Base-by-base conservation (phyloP, 495 filamentous ascomycete species). In the Lasiosphaeria hispida region DNA sequence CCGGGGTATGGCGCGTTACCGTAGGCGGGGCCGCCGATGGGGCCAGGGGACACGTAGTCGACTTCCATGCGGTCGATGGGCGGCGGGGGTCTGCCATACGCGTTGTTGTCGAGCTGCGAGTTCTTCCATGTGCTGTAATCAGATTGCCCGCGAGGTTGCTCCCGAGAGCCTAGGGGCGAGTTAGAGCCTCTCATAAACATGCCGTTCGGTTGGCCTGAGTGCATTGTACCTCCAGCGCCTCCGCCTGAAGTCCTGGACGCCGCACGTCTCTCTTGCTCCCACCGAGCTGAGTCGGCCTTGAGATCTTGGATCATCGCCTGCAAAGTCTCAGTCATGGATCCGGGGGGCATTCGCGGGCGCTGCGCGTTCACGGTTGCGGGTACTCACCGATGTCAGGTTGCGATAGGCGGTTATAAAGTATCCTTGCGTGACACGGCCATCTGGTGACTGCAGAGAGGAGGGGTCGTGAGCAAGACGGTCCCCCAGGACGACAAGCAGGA, bases 231-330 rank as follows among this genome's bases (percentile, higher is more conserved):
- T 83, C 81, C 76, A 67, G 72, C 66, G 63, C 75, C 69, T 59
- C 73, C 77, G 63, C 70, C 74, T 59, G 76, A 71, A 72, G 71
- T 58, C 53, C 67, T 53, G 18, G 69, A 57, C 33, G 69, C 62
- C 39, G 79, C 80, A 73, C 75, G 79, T 68, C 72, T 83, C 78
- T 91, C 88, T 66, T 83, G 80, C 71, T 88, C 85, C 90, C 89
- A 96, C 67, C 88, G 83, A 65, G 78, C 79, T 19, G 91, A 92
- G 73, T 94, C 90, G 68, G 81, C 78, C 69, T 90, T 91, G 58
- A 96, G 73, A 77, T 96, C 91, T 75, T 85, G 80, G 65, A 93
- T 91, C 90, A 93, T 93, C 70, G 89, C 87, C 90, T 95, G 68
- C 38, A 17, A 37, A 39, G 42, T 50, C 48, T 63, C 18, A 63